Base-by-base conservation (phyloP, 164 flowering plant genomes). In the Liriodendron chinense region DNA sequence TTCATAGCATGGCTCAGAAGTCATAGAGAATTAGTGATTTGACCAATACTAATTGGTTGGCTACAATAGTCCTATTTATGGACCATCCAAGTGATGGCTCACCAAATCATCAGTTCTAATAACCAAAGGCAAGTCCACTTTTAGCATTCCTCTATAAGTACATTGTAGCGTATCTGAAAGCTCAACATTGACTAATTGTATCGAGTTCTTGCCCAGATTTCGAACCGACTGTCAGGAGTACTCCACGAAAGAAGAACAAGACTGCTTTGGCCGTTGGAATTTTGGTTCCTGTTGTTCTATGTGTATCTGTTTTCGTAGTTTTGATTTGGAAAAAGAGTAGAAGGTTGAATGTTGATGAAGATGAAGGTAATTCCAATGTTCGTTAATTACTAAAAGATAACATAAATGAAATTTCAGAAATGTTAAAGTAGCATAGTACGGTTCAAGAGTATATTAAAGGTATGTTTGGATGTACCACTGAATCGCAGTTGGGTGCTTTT, bases 231-330 rank as follows among this genome's bases (percentile, higher is more conserved):
- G n/a, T n/a, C n/a, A n/a, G n/a, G n/a, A n/a, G n/a, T 0, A 4
- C 43, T 34, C 7, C 0, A 34, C 43, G 43, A n/a, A 78, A 78
- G 57, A 86, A 81, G 76, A 83, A 79, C 47, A 83, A 72, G 76
- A 86, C 86, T 59, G 89, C 89, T 50, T 50, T 88, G 80, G 85
- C 86, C 75, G 89, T 85, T 47, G 94, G 93, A 26, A 61, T 89
- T 47, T 80, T 77, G 47, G 84, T 89, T 82, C 79, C 85, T 57
- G 78, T 82, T 67, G 91, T 76, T 65, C 76, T 82, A 20, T 68
- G 78, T 84, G 63, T 88, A 62, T 71, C 61, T 21, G 43, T 78
- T 71, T 23, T 85, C 25, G 78, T 26, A 25, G 49, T 75, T 21
- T 85, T 75, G 74, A 85, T 28, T 77, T 56, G 82, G 34, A 34